phyloP scores from a whole-genome alignment of 2,329 filamentous ascomycete genomes.

The Colletotrichum noveboracense region DNA sequence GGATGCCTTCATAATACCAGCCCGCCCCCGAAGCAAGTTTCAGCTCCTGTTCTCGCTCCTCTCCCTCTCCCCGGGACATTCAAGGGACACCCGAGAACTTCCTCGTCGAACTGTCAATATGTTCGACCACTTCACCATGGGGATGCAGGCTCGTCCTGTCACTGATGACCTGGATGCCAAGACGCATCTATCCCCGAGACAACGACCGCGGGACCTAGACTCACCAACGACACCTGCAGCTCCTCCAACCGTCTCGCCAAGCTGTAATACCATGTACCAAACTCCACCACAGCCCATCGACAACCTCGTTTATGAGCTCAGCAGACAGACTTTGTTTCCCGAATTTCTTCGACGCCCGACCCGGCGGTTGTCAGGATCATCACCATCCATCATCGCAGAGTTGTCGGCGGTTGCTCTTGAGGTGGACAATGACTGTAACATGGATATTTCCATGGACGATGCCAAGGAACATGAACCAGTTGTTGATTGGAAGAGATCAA shows the following conservation, averaged over 20 bases:
- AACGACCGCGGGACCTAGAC: neutral
- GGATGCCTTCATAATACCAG: slow-evolving; percentile 20
- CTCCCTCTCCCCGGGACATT: neutral
- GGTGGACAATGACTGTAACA: slow-evolving; percentile 12
- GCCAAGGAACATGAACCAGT: slow-evolving; percentile 2
- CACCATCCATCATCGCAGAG: neutral
- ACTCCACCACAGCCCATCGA: slow-evolving; percentile 4
- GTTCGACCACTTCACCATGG: slow-evolving; percentile 15
- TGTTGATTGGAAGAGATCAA: slow-evolving; percentile 15
- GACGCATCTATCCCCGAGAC: slow-evolving; percentile 5
- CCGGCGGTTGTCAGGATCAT: neutral
- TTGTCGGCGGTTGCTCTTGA: slow-evolving; percentile 3
- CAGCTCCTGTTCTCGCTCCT: neutral
- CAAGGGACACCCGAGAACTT: neutral
- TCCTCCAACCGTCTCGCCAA: neutral
- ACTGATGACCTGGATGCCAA: neutral
- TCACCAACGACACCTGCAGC: neutral
- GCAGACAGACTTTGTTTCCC: slow-evolving; percentile 9
- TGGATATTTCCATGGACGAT: neutral
- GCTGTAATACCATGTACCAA: neutral
- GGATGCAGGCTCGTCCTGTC: slow-evolving; percentile 3
- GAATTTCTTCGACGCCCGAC: neutral
- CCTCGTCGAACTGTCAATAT: neutral
- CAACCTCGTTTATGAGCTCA: slow-evolving; percentile 8
- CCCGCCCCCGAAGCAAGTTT: neutral